Conservation (phyloP, 225 moss, liverwort and hornwort genomes). For the Pleurozium schreberi region DNA sequence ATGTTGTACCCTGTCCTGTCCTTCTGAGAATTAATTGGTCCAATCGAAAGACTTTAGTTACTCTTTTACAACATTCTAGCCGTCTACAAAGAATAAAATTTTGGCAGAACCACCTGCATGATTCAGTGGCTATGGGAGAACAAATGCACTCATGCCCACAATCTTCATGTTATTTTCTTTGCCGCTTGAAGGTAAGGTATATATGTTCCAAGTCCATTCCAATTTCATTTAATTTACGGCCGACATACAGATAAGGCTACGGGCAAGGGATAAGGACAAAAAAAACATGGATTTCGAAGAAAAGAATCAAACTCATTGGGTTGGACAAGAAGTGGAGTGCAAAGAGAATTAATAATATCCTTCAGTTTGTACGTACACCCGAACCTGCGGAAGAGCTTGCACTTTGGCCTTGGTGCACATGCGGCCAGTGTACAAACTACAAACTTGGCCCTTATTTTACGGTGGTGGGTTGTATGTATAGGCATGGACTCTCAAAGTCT, state of each 20-base stretch:
- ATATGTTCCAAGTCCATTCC: not conserved
- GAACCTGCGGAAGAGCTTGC: not conserved
- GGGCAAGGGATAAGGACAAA: not conserved
- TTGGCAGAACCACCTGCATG: not conserved
- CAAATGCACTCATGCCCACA: not conserved
- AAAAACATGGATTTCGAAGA: not conserved
- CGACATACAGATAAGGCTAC: not conserved
- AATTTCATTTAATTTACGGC: not conserved
- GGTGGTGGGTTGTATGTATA: not conserved
- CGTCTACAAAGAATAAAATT: not conserved
- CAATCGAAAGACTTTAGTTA: not conserved
- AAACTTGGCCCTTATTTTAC: not conserved
- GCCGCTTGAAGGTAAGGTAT: not conserved
- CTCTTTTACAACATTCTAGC: not conserved
- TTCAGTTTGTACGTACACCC: not conserved
- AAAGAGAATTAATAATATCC: not conserved
- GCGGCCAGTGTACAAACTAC: not conserved
- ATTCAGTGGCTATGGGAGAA: not conserved
- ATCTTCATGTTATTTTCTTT: not conserved
- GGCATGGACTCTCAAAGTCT: not conserved
- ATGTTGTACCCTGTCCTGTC: not conserved
- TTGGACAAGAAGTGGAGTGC: not conserved
- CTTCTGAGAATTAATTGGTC: not conserved
- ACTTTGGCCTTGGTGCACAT: not conserved
- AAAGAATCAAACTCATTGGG: not conserved